Conservation (phyloP, 78 protist genomes). For the Protostelium mycophagum region DNA sequence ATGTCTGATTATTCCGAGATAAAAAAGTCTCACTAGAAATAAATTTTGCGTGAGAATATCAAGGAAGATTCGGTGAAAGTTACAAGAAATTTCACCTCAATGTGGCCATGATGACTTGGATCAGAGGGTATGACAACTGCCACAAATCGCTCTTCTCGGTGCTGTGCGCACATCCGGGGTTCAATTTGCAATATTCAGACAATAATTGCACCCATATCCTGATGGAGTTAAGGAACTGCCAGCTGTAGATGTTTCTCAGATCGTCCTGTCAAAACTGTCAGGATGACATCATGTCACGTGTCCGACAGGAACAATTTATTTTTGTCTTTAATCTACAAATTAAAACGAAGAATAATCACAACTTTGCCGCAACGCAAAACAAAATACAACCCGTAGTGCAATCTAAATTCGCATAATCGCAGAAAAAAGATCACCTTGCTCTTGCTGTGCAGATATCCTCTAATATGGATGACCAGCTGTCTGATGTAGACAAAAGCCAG, state of each 20-base stretch:
- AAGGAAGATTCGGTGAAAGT: background rate
- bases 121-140: background rate
- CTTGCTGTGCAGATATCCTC: slow-evolving; percentile 47
- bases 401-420: too few species aligned
- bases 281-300: background rate
- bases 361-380: too few species aligned
- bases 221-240: slow-evolving; percentile 82
- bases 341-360: too few species aligned
- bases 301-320: background rate
- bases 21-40: background rate
- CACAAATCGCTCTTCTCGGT: background rate
- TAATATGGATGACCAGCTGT: slow-evolving; percentile 86
- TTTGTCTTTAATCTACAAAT: too few species aligned
- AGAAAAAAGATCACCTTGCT: slow-evolving; percentile 12
- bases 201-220: slow-evolving; percentile 55
- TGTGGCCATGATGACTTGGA: background rate
- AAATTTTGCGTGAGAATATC: too few species aligned
- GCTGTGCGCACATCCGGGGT: background rate
- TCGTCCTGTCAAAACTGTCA: slow-evolving; percentile 6
- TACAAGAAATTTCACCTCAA: background rate
- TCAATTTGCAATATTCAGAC: background rate
- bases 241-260: slow-evolving; percentile 69
- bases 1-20: too few species aligned
- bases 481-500: slow-evolving; percentile 86
- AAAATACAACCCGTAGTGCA: too few species aligned